Evolutionary conservation across 345 rosid genomes (phyloP), one percentile per base, ranked within the genome.

Genomic region (Dovyalis caffra): DNA sequence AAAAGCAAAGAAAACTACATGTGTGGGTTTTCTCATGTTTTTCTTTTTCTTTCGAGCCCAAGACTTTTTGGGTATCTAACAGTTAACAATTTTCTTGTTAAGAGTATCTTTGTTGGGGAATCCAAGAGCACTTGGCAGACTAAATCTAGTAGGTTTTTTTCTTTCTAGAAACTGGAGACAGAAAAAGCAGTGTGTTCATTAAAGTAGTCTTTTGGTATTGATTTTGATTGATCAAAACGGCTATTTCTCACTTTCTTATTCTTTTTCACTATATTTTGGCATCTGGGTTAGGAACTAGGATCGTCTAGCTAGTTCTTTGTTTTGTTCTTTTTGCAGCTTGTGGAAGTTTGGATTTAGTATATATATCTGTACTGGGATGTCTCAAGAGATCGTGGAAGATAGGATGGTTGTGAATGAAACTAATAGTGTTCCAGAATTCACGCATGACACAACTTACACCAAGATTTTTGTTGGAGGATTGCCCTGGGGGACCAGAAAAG

Each of bases 401-500:
- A 56, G 25, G 61, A 23, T 56, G 61, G 15, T 56, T 14, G n/a
- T 56, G 28, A 23, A n/a, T 56, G 61, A 25, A 56, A 56, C 28
- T n/a, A 23, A 3, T 8, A 23, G 61, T 23, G 61, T 23, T 23
- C n/a, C 61, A 56, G 61, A 56, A n/a, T 23, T n/a, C 61, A 56
- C 61, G n/a, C 61, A n/a, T 71, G 75, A 60, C 26, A 61, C 75
- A 26, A 74, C 71, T 2, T 74, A 79, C 71, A 85, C 80, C 51
- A 85, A 85, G 65, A 35, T 85, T 66, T 87, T 83, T 72, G 87
- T 87, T 38, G 82, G 85, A 57, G 90, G 88, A 10, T 80, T 87
- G 64, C 79, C 83, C 38, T 87, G 88, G 90, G 77, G 73, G 56
- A 87, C 87, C 15, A 79, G 31, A 43, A 74, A 45, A 3, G 87